Evolutionary conservation across 768 basidiomycete genomes (phyloP).

Genomic region (Podaxis sp.): DNA sequence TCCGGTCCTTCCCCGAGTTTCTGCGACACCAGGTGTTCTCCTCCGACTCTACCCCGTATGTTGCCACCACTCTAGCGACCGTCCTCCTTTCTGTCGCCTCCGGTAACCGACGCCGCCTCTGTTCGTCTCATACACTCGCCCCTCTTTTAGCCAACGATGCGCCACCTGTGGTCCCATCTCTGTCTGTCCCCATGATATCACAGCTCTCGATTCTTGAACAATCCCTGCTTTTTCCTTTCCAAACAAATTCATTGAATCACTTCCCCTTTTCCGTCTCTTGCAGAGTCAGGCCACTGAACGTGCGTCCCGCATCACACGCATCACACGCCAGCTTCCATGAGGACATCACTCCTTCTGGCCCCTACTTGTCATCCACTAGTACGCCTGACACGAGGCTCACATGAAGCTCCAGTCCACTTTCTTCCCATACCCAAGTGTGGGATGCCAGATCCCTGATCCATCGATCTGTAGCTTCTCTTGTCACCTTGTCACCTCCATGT

Average conservation of each 20-base stretch:
- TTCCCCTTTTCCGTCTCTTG: background rate
- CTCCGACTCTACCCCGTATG: background rate
- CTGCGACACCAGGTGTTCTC: background rate
- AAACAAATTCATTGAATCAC: background rate
- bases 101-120: background rate
- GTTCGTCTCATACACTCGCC: background rate
- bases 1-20: background rate
- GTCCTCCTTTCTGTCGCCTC: background rate
- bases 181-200: background rate
- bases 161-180: background rate
- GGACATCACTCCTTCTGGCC: background rate
- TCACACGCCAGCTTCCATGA: background rate
- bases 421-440: background rate
- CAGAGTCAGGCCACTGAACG: background rate
- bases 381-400: conserved; percentile 9
- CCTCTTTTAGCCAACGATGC: background rate
- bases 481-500: background rate
- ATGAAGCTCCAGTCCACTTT: background rate
- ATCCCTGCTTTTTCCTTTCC: background rate
- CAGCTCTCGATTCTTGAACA: background rate
- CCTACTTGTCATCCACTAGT: background rate
- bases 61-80: background rate
- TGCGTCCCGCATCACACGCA: background rate
- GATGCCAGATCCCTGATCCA: background rate
- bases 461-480: background rate